phyloP scores from a whole-genome alignment of 108 stramenopile genomes.

The Cyclotella atomus region DNA sequence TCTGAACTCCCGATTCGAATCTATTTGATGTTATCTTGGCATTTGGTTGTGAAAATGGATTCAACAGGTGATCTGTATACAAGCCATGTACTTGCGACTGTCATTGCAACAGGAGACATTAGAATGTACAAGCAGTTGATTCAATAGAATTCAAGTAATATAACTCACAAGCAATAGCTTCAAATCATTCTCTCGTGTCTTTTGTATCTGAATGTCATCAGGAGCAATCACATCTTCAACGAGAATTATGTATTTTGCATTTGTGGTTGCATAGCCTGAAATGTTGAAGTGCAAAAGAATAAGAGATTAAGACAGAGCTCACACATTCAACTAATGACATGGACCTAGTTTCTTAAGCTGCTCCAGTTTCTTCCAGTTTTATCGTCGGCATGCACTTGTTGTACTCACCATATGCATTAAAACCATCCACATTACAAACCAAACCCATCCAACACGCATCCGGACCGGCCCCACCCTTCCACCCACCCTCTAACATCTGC shows the following conservation, averaged over 20 bases:
- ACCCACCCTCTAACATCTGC: conserved; percentile 35
- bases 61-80: conserved; percentile 42
- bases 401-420: conserved; percentile 40
- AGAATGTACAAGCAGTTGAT: neutral
- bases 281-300: no score
- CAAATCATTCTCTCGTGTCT: conserved; percentile 36
- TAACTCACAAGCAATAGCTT: conserved; percentile 38
- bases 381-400: no score
- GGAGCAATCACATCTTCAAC: conserved; percentile 34
- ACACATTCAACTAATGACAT: no score
- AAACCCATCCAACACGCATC: conserved; percentile 50
- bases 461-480: conserved; percentile 32
- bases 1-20: conserved; percentile 20
- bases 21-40: conserved; percentile 39
- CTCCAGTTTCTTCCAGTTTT: no score
- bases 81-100: conserved; percentile 18
- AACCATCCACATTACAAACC: conserved; percentile 30
- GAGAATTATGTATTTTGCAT: conserved; percentile 30
- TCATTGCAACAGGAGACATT: neutral
- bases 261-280: conserved; percentile 46
- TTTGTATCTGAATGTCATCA: conserved; percentile 26
- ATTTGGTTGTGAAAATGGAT: conserved; percentile 33
- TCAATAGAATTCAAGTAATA: no score
- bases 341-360: no score
- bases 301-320: no score